A percentile compares a stretch with the other conserved stretches of the same genome.
Evolutionary conservation across 1,284 basidiomycete genomes (phyloP).

Genomic region (Malassezia furfur): DNA sequence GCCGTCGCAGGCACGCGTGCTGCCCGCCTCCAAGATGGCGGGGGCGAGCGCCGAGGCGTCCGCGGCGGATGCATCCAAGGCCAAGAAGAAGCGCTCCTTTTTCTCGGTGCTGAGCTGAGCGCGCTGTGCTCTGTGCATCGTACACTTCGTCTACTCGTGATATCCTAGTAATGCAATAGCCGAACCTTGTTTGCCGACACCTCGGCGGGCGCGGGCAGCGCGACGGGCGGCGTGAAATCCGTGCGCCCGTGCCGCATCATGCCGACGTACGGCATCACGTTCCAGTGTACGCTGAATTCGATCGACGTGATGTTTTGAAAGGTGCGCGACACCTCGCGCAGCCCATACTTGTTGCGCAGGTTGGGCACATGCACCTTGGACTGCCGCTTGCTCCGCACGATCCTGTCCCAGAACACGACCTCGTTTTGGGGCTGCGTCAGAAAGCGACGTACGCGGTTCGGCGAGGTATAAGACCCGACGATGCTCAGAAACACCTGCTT

Average conservation of each 20-base stretch:
- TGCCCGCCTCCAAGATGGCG: constrained; percentile 14
- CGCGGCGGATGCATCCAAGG: neutral
- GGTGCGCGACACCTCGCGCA: constrained; percentile 64
- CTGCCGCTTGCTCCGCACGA: constrained; percentile 67
- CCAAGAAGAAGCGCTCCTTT: constrained; percentile 18
- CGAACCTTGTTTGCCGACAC: neutral
- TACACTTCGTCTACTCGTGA: neutral
- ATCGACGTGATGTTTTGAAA: constrained; percentile 56
- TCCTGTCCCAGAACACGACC: constrained; percentile 83
- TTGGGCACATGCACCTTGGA: constrained; percentile 58
- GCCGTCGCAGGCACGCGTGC: neutral
- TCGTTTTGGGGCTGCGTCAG: constrained; percentile 61
- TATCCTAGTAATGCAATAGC: neutral
- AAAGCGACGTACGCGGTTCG: constrained; percentile 23
- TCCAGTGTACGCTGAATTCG: constrained; percentile 72
- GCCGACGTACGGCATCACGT: constrained; percentile 81
- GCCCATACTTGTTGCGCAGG: constrained; percentile 71
- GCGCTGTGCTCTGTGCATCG: neutral
- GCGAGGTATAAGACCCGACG: constrained; percentile 23
- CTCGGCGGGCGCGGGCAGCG: neutral
- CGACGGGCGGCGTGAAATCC: neutral
- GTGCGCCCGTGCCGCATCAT: constrained; percentile 27
- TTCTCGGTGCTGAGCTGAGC: constrained; percentile 16
- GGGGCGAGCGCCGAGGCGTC: constrained; percentile 8
- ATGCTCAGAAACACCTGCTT: constrained; percentile 69